Evolutionary conservation across 495 filamentous ascomycete species (phyloP).

Genomic region (Astrocystis sublimbata): DNA sequence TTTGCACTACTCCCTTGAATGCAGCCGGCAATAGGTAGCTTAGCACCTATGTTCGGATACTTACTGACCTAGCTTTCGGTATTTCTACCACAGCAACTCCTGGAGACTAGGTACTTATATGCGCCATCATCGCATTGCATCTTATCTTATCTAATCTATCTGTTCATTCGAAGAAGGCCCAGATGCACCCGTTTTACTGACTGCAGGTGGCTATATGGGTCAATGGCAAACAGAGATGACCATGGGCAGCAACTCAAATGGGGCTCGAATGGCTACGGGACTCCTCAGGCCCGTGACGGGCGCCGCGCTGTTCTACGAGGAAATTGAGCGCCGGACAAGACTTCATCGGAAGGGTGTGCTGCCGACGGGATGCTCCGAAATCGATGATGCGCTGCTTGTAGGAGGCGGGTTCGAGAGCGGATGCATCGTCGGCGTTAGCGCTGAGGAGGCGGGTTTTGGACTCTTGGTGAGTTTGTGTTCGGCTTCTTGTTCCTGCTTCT

Average conservation of each 20-base stretch:
- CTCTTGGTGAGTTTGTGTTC: slow-evolving; percentile 38
- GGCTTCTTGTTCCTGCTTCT: not conserved
- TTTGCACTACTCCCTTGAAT: too few relatives aligned
- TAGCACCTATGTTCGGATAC: too few relatives aligned
- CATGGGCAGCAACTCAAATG: not conserved
- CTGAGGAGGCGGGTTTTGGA: slow-evolving; percentile 42
- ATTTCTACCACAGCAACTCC: too few relatives aligned
- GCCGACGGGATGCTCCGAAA: slow-evolving; percentile 41
- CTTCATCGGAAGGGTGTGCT: slow-evolving; percentile 22
- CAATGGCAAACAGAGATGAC: not conserved
- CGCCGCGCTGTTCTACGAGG: slow-evolving; percentile 32
- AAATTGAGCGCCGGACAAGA: slow-evolving; percentile 23
- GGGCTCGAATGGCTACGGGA: slow-evolving; percentile 6
- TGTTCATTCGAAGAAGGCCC: too few relatives aligned
- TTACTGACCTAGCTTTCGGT: too few relatives aligned
- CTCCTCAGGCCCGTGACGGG: slow-evolving; percentile 19
- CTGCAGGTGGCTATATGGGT: too few relatives aligned
- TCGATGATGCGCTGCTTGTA: slow-evolving; percentile 49
- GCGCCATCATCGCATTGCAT: too few relatives aligned
- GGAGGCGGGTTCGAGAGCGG: slow-evolving; percentile 49
- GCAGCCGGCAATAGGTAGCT: too few relatives aligned
- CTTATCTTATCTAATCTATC: too few relatives aligned
- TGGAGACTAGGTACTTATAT: too few relatives aligned
- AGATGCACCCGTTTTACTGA: too few relatives aligned
- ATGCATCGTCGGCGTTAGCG: slow-evolving; percentile 50